Percentiles rank a stretch among this genome's conserved stretches.
phyloP scores from a whole-genome alignment of 2,329 filamentous ascomycete species.

The Byssoonygena ceratinophila region DNA sequence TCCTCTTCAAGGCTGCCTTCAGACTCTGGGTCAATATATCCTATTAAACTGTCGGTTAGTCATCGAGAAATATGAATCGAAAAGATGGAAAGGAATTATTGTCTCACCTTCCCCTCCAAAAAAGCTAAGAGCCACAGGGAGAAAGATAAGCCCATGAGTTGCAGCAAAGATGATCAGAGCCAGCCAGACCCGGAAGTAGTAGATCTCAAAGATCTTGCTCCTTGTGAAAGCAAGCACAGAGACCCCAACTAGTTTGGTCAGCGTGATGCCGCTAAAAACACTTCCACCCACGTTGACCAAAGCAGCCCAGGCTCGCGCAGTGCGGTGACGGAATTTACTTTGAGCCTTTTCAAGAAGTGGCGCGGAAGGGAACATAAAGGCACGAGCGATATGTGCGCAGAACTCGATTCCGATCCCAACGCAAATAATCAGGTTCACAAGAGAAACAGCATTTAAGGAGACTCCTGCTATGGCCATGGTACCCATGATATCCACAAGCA shows the following conservation, averaged over 20 bases:
- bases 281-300: slow-evolving; percentile 89
- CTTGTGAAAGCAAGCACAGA: slow-evolving; percentile 85
- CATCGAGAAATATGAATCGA: neutral
- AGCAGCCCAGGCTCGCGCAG: slow-evolving; percentile 83
- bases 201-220: slow-evolving; percentile 98
- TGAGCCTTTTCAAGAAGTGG: slow-evolving; percentile 71
- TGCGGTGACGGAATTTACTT: slow-evolving; percentile 65
- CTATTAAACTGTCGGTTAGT: slow-evolving; percentile 28
- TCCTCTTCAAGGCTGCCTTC: slow-evolving; percentile 87
- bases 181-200: slow-evolving; percentile 96
- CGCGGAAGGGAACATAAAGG: slow-evolving; percentile 85
- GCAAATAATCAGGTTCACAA: slow-evolving; percentile 95
- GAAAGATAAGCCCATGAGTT: slow-evolving; percentile 76
- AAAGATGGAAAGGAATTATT: slow-evolving; percentile 19
- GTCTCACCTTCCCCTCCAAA: slow-evolving; percentile 62
- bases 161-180: slow-evolving; percentile 83
- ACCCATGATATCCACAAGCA: slow-evolving; percentile 83
- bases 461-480: slow-evolving; percentile 85
- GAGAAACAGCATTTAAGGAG: slow-evolving; percentile 83
- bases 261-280: slow-evolving; percentile 90
- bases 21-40: slow-evolving; percentile 76
- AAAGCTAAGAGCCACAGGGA: slow-evolving; percentile 80
- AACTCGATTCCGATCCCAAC: slow-evolving; percentile 96
- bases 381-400: slow-evolving; percentile 89
- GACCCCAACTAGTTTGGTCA: slow-evolving; percentile 90